Evolutionary conservation across 192 early-diverging fungal species (phyloP), one percentile per base, ranked within the genome.

Genomic region (Gonapodya prolifera): DNA sequence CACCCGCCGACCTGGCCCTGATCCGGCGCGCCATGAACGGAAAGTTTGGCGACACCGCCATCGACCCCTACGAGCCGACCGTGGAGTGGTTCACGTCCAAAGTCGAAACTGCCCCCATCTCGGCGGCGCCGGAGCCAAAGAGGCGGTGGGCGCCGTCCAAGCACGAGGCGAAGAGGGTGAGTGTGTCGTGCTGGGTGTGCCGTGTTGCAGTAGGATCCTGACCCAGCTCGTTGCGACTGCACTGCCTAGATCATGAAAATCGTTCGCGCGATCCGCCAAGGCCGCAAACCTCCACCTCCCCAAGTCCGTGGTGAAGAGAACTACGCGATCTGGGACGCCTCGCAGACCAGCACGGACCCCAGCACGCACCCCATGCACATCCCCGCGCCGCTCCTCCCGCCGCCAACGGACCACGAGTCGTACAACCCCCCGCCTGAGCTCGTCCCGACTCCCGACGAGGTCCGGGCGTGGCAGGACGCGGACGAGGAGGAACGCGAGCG

Each of bases 361-460:
- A 82, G 86, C 77, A 81, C 85, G 70, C 82, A 81, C 34, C 81
- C 80, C 2, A 86, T 86, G 82, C 96, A 96, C 80, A 87, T 99
- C 82, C 87, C 94, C 17, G 96, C 98, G 1, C 96, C 98, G 61
- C 94, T 94, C 82, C 84, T 92, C 83, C 84, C 89, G 35, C 84
- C 97, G 75, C 98, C 98, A 17, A 90, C 91, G 32, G 94, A 99
- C 81, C 90, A 89, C 73, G 95, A 95, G 81, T 96, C 94, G 79
- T 99, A 99, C 85, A 96, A 98, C 83, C 98, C 98, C 30, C 98
- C 98, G 17, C 87, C 79, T 1, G 98, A 99, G 82, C 98, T 98
- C 82, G 81, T 99, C 75, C 90, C 89, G 17, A 94, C 91, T 1
- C 88, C 91, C 2, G 88, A 93, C 61, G 96, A 99, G 83, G 83